Evolutionary conservation across 2,329 filamentous ascomycete species (phyloP).

Genomic region (Cordyceps tenuipes): DNA sequence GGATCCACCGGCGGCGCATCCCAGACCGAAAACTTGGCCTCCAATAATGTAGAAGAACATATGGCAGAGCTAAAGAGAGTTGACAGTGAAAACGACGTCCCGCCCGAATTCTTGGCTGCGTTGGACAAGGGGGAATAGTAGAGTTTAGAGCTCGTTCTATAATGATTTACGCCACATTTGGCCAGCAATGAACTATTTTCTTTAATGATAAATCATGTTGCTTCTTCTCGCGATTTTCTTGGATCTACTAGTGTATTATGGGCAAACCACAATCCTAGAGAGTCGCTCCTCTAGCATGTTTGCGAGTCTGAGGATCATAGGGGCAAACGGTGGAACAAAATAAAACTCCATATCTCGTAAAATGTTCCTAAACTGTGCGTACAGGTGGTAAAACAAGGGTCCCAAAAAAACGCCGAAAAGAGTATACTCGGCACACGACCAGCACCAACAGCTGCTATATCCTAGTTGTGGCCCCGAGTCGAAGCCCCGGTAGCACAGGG

Average conservation of each 20-base stretch:
- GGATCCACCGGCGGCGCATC: constrained; percentile 24
- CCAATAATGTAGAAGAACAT: not conserved
- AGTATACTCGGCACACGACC: constrained; percentile 7
- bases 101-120: constrained; percentile 43
- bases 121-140: constrained; percentile 19
- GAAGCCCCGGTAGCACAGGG: not conserved
- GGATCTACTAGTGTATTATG: not conserved
- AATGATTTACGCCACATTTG: not conserved
- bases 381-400: not conserved
- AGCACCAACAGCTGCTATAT: not conserved
- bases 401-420: not conserved
- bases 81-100: constrained; percentile 41
- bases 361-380: not conserved
- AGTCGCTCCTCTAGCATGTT: not conserved
- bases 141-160: not conserved
- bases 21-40: not conserved
- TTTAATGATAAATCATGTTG: not conserved
- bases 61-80: not conserved
- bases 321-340: not conserved
- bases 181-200: not conserved
- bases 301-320: not conserved
- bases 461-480: too few relatives aligned
- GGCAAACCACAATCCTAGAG: not conserved
- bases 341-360: constrained; percentile 7
- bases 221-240: not conserved